These are phyloP conservation scores for Phytophthora palmivora DNA, from an alignment of 352 stramenopile genomes.

Conservation along the genomic window DNA sequence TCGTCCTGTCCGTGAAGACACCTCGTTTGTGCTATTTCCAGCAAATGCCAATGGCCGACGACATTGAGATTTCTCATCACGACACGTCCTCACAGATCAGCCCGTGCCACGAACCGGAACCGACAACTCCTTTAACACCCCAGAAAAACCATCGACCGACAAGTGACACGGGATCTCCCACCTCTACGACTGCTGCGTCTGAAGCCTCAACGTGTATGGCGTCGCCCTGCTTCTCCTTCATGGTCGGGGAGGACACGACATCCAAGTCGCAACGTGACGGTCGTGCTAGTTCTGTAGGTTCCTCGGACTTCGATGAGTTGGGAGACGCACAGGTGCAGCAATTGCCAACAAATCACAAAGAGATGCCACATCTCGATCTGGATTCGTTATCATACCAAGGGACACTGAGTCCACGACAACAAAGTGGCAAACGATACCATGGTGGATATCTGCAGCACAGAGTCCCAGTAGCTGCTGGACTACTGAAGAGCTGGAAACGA, in stretches of 20 bases:
- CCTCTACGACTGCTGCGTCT: slow-evolving; percentile 12
- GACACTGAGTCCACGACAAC: slow-evolving; percentile 58
- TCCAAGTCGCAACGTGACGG: slow-evolving; percentile 3
- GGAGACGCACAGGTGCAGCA: slow-evolving; percentile 38
- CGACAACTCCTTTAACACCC: slow-evolving; percentile 4
- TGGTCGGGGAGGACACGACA: not conserved
- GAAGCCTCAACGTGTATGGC: slow-evolving; percentile 23
- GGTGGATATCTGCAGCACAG: slow-evolving; percentile 67
- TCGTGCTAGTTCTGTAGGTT: slow-evolving; percentile 36
- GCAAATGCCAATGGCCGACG: slow-evolving; percentile 13
- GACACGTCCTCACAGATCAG: not conserved
- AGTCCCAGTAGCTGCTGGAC: slow-evolving; percentile 57
- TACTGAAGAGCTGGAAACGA: slow-evolving; percentile 75
- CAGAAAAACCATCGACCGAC: slow-evolving; percentile 4
- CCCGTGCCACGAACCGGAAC: slow-evolving; percentile 25
- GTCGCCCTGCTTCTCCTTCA: slow-evolving; percentile 21
- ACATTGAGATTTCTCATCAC: slow-evolving; percentile 7
- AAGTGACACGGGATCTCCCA: slow-evolving; percentile 15
- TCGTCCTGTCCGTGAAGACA: not conserved
- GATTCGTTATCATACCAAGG: slow-evolving; percentile 45
- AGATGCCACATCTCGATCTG: slow-evolving; percentile 19
- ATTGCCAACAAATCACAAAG: slow-evolving; percentile 16
- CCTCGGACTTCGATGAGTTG: slow-evolving; percentile 35
- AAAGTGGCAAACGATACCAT: slow-evolving; percentile 65
- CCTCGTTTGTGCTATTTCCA: slow-evolving; percentile 18